Evolutionary conservation across 2,329 filamentous ascomycete genomes (phyloP).

Genomic region (Nemania abortiva): DNA sequence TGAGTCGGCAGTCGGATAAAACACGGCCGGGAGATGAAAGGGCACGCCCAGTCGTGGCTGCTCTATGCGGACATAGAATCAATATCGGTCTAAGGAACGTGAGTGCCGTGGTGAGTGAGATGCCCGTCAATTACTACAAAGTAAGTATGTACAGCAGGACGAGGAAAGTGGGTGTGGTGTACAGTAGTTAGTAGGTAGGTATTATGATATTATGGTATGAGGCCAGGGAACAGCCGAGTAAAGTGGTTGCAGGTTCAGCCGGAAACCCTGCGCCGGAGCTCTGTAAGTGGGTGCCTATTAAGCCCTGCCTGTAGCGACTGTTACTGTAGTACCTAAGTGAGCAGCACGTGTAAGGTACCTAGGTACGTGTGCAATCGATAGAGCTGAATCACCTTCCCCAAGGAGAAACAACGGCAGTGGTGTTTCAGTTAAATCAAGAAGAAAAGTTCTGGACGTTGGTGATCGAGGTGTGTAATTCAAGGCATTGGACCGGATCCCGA

Average conservation of each 20-base stretch:
- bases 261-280: conserved; percentile 8
- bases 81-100: conserved; percentile 4
- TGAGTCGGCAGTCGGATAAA: conserved; percentile 10
- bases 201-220: conserved; percentile 24
- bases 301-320: background rate
- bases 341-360: background rate
- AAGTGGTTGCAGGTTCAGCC: conserved; percentile 27
- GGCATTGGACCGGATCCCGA: background rate
- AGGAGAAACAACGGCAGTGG: background rate
- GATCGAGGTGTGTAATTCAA: background rate
- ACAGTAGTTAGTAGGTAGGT: conserved; percentile 17
- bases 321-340: too few species aligned
- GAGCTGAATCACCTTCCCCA: background rate
- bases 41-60: background rate
- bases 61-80: conserved; percentile 6
- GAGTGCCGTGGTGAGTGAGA: conserved; percentile 2
- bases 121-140: background rate
- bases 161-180: conserved; percentile 9
- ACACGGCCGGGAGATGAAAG: conserved; percentile 17
- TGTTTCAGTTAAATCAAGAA: background rate
- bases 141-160: background rate
- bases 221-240: conserved; percentile 19
- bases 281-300: too few species aligned
- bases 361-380: background rate
- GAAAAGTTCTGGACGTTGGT: background rate